These are phyloP conservation scores for Cystofilobasidium macerans DNA, from an alignment of 768 basidiomycete species.

Conservation along the genomic window DNA sequence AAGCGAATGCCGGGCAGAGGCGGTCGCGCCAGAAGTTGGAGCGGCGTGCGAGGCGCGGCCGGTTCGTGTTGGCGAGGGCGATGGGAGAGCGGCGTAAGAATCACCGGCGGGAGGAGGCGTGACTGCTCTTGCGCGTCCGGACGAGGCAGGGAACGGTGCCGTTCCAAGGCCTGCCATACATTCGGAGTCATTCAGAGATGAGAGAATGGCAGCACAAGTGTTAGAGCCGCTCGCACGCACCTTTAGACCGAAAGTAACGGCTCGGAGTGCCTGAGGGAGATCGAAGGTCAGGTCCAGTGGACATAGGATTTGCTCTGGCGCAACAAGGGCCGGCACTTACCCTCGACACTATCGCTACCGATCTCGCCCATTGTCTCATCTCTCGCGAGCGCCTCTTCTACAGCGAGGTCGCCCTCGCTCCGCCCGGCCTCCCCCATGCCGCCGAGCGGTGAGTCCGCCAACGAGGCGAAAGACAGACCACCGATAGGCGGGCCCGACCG, in stretches of 20 bases:
- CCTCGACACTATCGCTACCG: not conserved
- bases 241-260: constrained; percentile 16
- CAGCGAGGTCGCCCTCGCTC: constrained; percentile 15
- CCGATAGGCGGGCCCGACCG: not conserved
- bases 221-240: not conserved
- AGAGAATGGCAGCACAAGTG: not conserved
- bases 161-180: not conserved
- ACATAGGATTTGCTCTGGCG: not conserved
- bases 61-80: constrained; percentile 1
- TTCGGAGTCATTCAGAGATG: not conserved
- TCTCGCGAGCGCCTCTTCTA: constrained; percentile 12
- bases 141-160: not conserved
- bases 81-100: constrained; percentile 8
- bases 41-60: not conserved
- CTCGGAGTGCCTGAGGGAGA: not conserved
- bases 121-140: not conserved
- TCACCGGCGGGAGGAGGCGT: constrained; percentile 8
- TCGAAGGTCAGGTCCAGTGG: not conserved
- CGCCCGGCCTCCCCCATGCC: not conserved
- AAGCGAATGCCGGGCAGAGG: not conserved
- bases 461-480: constrained; percentile 5
- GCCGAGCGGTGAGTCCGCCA: not conserved
- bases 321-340: not conserved
- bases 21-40: constrained; percentile 2
- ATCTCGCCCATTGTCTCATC: constrained; percentile 14